phyloP scores from a whole-genome alignment of 805 yeast genomes.

The Phaffomyces opuntiae region DNA sequence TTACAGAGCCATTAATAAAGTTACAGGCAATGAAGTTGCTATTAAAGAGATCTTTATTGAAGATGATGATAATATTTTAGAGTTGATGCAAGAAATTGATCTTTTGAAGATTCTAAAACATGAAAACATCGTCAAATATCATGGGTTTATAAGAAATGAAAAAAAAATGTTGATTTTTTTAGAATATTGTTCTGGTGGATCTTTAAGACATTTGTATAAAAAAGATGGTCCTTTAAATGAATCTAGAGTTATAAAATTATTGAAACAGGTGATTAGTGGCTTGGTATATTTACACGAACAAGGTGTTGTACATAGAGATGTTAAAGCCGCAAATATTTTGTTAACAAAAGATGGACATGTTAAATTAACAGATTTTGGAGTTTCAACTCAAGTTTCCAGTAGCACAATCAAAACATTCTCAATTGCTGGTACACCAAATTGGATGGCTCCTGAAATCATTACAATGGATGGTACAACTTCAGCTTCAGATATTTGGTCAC shows the following conservation, averaged over 20 bases:
- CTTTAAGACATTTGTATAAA: conserved; percentile 40
- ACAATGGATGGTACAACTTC: conserved; percentile 78
- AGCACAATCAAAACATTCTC: conserved; percentile 44
- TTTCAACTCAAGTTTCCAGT: conserved; percentile 62
- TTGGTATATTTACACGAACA: conserved; percentile 56
- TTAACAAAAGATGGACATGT: conserved; percentile 60
- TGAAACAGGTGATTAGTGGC: conserved; percentile 65
- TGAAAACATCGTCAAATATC: conserved; percentile 84
- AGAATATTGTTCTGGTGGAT: conserved; percentile 65
- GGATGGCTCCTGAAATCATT: conserved; percentile 99
- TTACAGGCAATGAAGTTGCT: conserved; percentile 66
- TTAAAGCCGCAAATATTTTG: conserved; percentile 72
- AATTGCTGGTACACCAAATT: conserved; percentile 83
- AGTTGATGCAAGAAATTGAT: conserved; percentile 55
- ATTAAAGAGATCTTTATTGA: conserved; percentile 69
- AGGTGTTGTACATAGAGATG: conserved; percentile 66
- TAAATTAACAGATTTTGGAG: conserved; percentile 70
- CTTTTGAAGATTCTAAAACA: conserved; percentile 75
- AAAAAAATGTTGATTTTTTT: conserved; percentile 67
- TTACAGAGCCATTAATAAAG: conserved; percentile 61
- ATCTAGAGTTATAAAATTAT: conserved; percentile 49
- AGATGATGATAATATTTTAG: conserved; percentile 65
- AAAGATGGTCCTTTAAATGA: conserved; percentile 47
- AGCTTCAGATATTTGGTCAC: conserved; percentile 87
- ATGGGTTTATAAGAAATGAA: conserved; percentile 77